Conservation (phyloP, 106 monocot genomes). For the Vanilla planifolia region DNA sequence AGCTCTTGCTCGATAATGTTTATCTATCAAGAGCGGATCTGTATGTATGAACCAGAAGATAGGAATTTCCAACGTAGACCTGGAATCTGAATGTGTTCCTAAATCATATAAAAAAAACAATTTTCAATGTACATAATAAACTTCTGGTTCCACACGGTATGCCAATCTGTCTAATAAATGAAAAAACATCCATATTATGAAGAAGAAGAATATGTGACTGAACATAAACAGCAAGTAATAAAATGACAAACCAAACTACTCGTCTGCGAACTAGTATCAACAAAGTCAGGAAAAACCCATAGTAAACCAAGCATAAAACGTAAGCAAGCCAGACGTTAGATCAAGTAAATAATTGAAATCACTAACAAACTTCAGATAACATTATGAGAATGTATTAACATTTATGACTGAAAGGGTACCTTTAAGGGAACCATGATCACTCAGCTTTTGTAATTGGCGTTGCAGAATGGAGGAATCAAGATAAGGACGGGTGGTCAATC, state of each 20-base stretch:
- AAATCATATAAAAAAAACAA: conserved; percentile 11
- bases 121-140: not conserved
- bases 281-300: too few relatives aligned
- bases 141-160: too few relatives aligned
- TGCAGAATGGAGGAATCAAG: conserved; percentile 91
- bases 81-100: conserved; percentile 62
- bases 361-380: not conserved
- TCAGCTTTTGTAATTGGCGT: conserved; percentile 69
- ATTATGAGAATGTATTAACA: not conserved
- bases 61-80: conserved; percentile 82
- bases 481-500: conserved; percentile 79
- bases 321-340: not conserved
- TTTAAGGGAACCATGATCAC: conserved; percentile 69
- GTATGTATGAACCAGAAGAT: conserved; percentile 95
- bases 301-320: too few relatives aligned
- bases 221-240: too few relatives aligned
- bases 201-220: too few relatives aligned
- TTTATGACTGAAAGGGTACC: conserved; percentile 25
- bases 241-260: too few relatives aligned
- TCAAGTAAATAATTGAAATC: not conserved
- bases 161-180: too few relatives aligned
- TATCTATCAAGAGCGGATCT: conserved; percentile 81
- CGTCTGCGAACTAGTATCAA: too few relatives aligned
- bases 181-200: too few relatives aligned
- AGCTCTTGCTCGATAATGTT: conserved; percentile 87